Percentiles rank a stretch among this genome's conserved stretches.
These are phyloP conservation scores for Botrytis squamosa DNA, from an alignment of 2,329 filamentous ascomycete genomes.

Conservation along the genomic window DNA sequence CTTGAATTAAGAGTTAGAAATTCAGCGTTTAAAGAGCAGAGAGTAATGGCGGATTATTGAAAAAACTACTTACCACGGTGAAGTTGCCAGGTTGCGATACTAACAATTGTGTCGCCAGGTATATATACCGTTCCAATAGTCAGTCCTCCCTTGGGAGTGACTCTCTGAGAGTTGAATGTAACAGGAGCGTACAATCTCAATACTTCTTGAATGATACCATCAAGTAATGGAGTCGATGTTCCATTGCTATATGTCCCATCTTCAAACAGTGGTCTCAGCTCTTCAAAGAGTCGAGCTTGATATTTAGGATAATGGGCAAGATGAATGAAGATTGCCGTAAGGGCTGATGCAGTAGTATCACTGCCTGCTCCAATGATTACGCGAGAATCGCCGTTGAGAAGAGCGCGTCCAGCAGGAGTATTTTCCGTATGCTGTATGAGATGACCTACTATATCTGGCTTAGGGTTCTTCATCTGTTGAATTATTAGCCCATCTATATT, in stretches of 20 bases:
- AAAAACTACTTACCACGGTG: slow-evolving; percentile 23
- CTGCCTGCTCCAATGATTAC: slow-evolving; percentile 43
- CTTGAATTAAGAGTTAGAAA: neutral
- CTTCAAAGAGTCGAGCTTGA: slow-evolving; percentile 24
- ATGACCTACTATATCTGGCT: slow-evolving; percentile 27
- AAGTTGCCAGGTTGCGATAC: slow-evolving; percentile 23
- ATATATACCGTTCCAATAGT: slow-evolving; percentile 2
- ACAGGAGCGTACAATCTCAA: slow-evolving; percentile 27
- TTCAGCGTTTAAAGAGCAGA: neutral
- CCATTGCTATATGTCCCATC: slow-evolving; percentile 23
- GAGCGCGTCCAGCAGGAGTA: slow-evolving; percentile 12
- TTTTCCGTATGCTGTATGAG: slow-evolving; percentile 25
- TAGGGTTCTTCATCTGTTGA: slow-evolving; percentile 18
- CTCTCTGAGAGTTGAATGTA: slow-evolving; percentile 23
- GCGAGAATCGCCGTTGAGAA: slow-evolving; percentile 27
- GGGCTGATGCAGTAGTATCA: slow-evolving; percentile 45
- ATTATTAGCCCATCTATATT: neutral
- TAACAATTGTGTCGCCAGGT: slow-evolving; percentile 18
- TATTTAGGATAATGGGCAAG: slow-evolving; percentile 25
- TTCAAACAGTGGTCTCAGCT: slow-evolving; percentile 21
- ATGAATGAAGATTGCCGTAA: slow-evolving; percentile 44
- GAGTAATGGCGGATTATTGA: neutral
- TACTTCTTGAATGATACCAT: slow-evolving; percentile 27
- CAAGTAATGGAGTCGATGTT: neutral
- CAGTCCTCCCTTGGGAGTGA: slow-evolving; percentile 3